These are phyloP conservation scores for Ogataea pignaliae DNA, from an alignment of 805 yeast genomes.

Conservation along the genomic window DNA sequence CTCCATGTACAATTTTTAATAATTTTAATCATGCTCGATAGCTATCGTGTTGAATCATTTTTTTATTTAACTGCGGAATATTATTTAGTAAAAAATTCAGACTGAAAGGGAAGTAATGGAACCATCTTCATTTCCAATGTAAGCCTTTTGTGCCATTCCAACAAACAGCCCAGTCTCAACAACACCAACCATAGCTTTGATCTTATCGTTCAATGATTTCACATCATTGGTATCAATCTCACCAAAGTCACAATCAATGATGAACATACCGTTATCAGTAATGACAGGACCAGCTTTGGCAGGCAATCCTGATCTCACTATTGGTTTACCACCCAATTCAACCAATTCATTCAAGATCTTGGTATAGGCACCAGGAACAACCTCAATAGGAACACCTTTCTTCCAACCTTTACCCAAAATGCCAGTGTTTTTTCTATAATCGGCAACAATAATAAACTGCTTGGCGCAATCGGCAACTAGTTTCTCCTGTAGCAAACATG, in stretches of 20 bases:
- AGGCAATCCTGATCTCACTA: slow-evolving; percentile 76
- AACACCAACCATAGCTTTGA: slow-evolving; percentile 82
- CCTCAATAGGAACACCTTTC: slow-evolving; percentile 93
- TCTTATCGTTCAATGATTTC: slow-evolving; percentile 49
- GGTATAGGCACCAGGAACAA: slow-evolving; percentile 83
- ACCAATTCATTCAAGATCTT: slow-evolving; percentile 65
- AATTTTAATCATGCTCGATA: neutral
- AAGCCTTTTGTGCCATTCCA: slow-evolving; percentile 69
- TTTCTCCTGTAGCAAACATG: slow-evolving; percentile 94
- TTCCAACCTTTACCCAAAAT: slow-evolving; percentile 77
- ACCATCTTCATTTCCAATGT: slow-evolving; percentile 87
- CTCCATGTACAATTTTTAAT: neutral
- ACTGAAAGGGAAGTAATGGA: slow-evolving; percentile 33
- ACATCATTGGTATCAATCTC: slow-evolving; percentile 50
- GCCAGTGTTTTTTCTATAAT: slow-evolving; percentile 76
- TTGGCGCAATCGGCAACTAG: slow-evolving; percentile 79
- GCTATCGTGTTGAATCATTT: no score
- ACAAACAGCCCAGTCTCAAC: slow-evolving; percentile 94
- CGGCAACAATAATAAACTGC: slow-evolving; percentile 85
- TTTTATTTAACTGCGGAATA: no score
- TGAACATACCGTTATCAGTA: slow-evolving; percentile 91
- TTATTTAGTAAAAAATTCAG: no score
- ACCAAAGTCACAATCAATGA: slow-evolving; percentile 92
- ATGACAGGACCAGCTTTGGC: slow-evolving; percentile 97
- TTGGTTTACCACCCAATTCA: slow-evolving; percentile 60